phyloP scores from a whole-genome alignment of 371 early-diverging fungal genomes.

The Mortierella sp. region DNA sequence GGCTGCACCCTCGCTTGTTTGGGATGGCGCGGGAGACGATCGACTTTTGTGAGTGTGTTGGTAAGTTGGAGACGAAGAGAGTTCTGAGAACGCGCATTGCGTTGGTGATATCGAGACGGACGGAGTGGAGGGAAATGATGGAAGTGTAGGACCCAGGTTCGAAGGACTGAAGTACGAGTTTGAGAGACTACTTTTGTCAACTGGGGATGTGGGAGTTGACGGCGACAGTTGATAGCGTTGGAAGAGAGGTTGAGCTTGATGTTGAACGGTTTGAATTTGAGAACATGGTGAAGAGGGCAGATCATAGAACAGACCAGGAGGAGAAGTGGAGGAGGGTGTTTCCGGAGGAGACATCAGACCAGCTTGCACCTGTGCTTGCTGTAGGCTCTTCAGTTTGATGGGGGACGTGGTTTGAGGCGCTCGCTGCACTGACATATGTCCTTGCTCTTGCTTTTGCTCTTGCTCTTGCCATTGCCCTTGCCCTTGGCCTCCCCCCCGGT shows the following conservation, averaged over 20 bases:
- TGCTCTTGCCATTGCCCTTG: constrained; percentile 16
- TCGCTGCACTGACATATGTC: background rate
- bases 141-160: background rate
- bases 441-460: constrained; percentile 11
- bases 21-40: background rate
- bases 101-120: background rate
- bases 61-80: background rate
- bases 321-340: constrained; percentile 46
- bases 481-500: background rate
- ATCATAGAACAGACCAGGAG: constrained; percentile 18
- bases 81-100: background rate
- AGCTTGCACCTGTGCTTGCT: constrained; percentile 5
- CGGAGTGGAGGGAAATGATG: background rate
- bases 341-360: constrained; percentile 47
- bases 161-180: constrained; percentile 9
- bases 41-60: background rate
- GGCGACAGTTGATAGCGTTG: constrained; percentile 20
- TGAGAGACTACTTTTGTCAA: background rate
- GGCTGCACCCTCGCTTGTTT: background rate
- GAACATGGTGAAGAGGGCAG: constrained; percentile 7
- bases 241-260: background rate
- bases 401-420: background rate
- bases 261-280: background rate
- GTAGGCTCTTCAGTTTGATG: constrained; percentile 11
- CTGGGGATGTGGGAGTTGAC: constrained; percentile 29